Base-by-base conservation (phyloP, 2,329 filamentous ascomycete genomes). In the Leptographium galeiforme region DNA sequence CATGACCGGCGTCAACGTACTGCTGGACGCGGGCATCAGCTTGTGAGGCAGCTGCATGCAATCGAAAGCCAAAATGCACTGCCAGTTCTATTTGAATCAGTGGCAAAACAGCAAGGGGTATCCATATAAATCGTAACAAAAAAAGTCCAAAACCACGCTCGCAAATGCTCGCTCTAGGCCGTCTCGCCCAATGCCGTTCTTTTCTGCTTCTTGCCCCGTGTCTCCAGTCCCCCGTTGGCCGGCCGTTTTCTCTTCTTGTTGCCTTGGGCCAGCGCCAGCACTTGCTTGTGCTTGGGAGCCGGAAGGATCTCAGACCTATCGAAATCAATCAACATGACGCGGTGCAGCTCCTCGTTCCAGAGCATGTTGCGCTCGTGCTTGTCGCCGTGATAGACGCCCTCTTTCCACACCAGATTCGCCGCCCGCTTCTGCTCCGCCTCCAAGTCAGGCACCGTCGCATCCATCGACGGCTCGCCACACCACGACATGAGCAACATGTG, bases 181-280 rank as follows among this genome's bases (percentile, higher is more conserved):
- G 25, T 25, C 25, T 25, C 25, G 25, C 25, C 25, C 25, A 25
- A 25, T 25, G 25, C 25, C 25, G 5, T 25, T 5, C 25, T 2
- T 25, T 25, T 25, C 25, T 25, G 25, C 25, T 25, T 25, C 25
- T 25, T 25, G 25, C 25, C 25, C 25, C 25, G 25, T 25, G 25
- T 25, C 25, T 25, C 25, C 5, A 5, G 25, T 25, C 25, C 25
- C 5, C 25, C 25, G 25, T 25, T 25, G 25, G 25, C 25, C 25
- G 25, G 25, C 67, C 54, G 65, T 25, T 48, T 48, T n/a, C 33
- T 48, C 46, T 48, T 48, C 33, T 19, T 10, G 34, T 14, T 36
- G 18, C 14, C 33, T 2, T 25, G 25, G 16, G 25, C 25, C 25
- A 25, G 25, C 25, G 25, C 25, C 25, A 25, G 18, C 16, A 48